Base-by-base conservation (phyloP, 2,329 filamentous ascomycete species). In the Boeremia exigua region DNA sequence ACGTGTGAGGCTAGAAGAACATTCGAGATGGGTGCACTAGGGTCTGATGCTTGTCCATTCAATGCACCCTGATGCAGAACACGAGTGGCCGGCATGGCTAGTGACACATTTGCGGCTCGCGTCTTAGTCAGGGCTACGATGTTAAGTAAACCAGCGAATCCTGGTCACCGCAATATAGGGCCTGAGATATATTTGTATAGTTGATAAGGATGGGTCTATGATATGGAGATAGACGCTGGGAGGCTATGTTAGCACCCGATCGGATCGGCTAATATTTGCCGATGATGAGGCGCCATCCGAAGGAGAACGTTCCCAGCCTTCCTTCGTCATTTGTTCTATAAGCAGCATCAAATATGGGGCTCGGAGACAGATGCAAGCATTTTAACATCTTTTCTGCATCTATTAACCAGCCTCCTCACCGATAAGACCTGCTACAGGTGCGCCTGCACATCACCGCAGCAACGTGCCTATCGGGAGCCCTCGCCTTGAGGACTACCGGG, bases 91-190 rank as follows among this genome's bases (percentile, higher is more conserved):
- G 19, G n/a, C 33, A 51, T 42, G 50, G 28, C 27, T 23, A 23
- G 52, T 63, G 61, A 63, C 61, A 60, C 51, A 62, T 40, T 12
- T 27, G 47, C 54, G 49, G 51, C 49, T 56, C 48, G 25, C 25
- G n/a, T 44, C 29, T 61, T 60, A 60, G 54, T 63, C 58, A 61
- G 17, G 33, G 7, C 33, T 12, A 7, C 8, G 17, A 17, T 12
- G 19, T 12, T 14, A 5, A 23, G 12, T 15, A 15, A 2, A 36
- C n/a, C 29, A 30, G 10, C 6, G 6, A 3, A 23, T 12, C 27
- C 27, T 19, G 36, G 8, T 12, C 4, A 11, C 25, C 40, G 53
- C 47, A 47, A 46, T 56, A 43, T 12, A 32, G 36, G 34, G 52
- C 46, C 46, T 23, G 5, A 5, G 19, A 5, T 23, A 23, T 23